phyloP scores from a whole-genome alignment of 2,329 filamentous ascomycete species.

The Penicillium rolfsii region DNA sequence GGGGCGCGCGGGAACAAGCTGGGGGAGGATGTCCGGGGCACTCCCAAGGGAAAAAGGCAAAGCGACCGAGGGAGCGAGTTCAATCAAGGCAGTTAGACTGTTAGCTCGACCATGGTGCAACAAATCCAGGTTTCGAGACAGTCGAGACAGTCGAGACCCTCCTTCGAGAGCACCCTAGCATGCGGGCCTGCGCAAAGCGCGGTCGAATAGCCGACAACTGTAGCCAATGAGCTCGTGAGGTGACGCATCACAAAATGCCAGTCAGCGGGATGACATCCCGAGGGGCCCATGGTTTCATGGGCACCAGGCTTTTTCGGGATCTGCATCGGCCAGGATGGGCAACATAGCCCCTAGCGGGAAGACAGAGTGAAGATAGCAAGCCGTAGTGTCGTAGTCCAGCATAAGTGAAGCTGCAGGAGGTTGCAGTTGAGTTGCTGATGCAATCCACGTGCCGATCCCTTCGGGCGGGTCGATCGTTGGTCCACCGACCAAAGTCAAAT shows the following conservation, averaged over 20 bases:
- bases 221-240: not conserved
- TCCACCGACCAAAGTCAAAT: not conserved
- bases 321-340: not conserved
- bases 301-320: not conserved
- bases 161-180: constrained; percentile 1
- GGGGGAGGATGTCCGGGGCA: not conserved
- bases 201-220: constrained; percentile 3
- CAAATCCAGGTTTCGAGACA: not conserved
- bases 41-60: not conserved
- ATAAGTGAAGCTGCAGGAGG: not conserved
- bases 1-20: not conserved
- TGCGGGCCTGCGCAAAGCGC: not conserved
- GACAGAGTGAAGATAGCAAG: not conserved
- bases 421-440: not conserved
- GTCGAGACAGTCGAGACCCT: constrained; percentile 11
- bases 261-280: not conserved
- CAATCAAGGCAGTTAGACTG: not conserved
- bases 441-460: not conserved
- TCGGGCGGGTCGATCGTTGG: constrained; percentile 10
- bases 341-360: not conserved
- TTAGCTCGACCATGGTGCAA: not conserved
- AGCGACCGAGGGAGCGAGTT: not conserved
- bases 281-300: not conserved
- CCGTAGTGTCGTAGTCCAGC: not conserved
- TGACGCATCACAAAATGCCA: not conserved